Base-by-base conservation (phyloP, 768 basidiomycete species). In the Pleurotus sapidus region DNA sequence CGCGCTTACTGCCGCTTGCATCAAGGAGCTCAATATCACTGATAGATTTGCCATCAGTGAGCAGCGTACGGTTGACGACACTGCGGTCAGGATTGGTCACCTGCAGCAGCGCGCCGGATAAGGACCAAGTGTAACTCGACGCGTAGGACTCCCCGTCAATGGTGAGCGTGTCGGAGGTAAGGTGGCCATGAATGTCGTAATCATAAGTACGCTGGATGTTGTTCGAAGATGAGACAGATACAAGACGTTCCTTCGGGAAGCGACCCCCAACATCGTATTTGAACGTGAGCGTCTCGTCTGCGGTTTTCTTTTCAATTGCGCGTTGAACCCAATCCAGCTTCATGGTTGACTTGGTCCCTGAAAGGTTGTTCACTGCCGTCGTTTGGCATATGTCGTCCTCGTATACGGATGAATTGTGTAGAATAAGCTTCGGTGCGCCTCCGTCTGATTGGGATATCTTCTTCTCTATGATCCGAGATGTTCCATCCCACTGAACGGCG, bases 111-210 rank as follows among this genome's bases (percentile, higher is more conserved):
- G 30, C 49, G 24, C 49, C 49, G 3, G 49, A 30, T n/a, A 51
- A 8, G 1, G 49, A 34, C 49, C 49, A 51, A 3, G 30, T 15
- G 30, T 51, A 51, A n/a, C 23, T 27, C 6, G 49, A 39, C 1
- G 49, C 20, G 49, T 30, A 51, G 14, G 49, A 34, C 30, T 51
- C 27, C 5, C 49, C 49, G 9, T 38, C 49, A 6, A 51, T 51
- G 11, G 49, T 30, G n/a, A 51, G 14, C 8, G 49, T 34, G 30
- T 51, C 49, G 23, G 34, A 51, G 30, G 49, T 37, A 23, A 51
- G 49, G n/a, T 51, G 27, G 11, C 49, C 49, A 38, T 51, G 49
- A 51, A 51, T 37, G 23, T 51, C 49, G 37, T 51, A 51, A n/a
- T 51, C 49, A 12, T n/a, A 51, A 17, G n/a, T 14, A 34, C 37